Evolutionary conservation across 257 asterid species (phyloP), one percentile per base, ranked within the genome.

Genomic region (Mitragyna speciosa): DNA sequence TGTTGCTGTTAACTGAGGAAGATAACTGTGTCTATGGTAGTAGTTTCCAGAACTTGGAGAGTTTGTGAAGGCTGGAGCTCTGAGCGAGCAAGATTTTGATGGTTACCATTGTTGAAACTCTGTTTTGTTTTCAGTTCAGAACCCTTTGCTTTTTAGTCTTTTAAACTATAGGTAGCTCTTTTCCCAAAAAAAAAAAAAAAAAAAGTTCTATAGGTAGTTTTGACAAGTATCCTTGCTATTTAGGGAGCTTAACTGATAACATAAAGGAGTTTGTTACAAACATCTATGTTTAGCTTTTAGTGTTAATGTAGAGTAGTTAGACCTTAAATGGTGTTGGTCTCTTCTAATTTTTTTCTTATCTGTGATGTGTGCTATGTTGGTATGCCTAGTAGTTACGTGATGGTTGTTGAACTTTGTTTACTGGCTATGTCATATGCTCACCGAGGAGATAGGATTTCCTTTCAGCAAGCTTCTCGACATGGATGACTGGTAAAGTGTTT

Each of bases 1-100:
- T 70, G 94, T 90, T 20, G 94, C 94, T 14, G 90, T 88, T 77
- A 89, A 85, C 78, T 89, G 84, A 90, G 70, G 63, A 47, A 19
- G 49, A 52, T 30, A 56, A 30, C 54, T 66, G 22, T n/a, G 41
- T 33, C 7, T 47, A 70, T 36, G 28, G 12, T 17, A 33, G 78
- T 56, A 43, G 20, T 54, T 26, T 43, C 10, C 5, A 20, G 63
- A 80, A 15, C 43, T 16, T 30, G 61, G 78, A 49, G 56, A 63
- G 67, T 12, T 65, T 64, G 36, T 56, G 48, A 71, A 33, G 19
- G 41, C 78, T 71, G 64, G 76, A 48, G 41, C 56, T 72, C 47
- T 45, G 41, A 12, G 58, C 5, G 76, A 56, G 71, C 36, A 63
- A 73, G 78, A 49, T 72, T 79, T 79, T 63, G 78, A 72, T 19